Evolutionary conservation across 2,329 filamentous ascomycete species (phyloP).

Genomic region (Neopestalotiopsis sp.): DNA sequence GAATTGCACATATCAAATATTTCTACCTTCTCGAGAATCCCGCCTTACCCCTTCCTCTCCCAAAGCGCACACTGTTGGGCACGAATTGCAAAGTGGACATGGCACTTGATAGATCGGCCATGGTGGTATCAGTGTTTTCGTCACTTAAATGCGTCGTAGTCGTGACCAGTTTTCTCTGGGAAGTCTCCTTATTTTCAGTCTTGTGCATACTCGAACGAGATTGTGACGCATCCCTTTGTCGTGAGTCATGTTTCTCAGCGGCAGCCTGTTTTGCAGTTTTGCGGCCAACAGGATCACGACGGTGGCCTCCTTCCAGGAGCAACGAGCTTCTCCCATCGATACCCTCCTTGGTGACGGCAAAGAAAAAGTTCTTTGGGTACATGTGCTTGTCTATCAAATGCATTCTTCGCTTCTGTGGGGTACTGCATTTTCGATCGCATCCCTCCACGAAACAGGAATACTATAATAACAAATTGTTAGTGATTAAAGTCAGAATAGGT

Average conservation of each 20-base stretch:
- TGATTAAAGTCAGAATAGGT: neutral
- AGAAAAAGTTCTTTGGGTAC: constrained; percentile 89
- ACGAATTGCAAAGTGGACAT: constrained; percentile 78
- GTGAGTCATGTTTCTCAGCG: constrained; percentile 35
- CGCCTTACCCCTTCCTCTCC: constrained; percentile 56
- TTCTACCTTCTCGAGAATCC: constrained; percentile 55
- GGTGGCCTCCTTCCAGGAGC: constrained; percentile 63
- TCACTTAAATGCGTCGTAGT: constrained; percentile 20
- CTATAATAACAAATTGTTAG: constrained; percentile 44
- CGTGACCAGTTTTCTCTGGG: constrained; percentile 21
- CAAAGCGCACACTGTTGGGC: constrained; percentile 70
- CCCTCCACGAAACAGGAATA: constrained; percentile 89
- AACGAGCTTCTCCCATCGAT: constrained; percentile 85
- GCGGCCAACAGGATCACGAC: constrained; percentile 40
- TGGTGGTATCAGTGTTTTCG: constrained; percentile 51
- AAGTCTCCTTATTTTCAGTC: neutral
- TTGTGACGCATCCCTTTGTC: constrained; percentile 25
- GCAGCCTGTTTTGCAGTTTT: constrained; percentile 29
- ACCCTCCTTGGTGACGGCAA: constrained; percentile 84
- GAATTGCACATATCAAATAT: neutral
- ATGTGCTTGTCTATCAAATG: constrained; percentile 95
- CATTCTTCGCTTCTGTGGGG: constrained; percentile 80
- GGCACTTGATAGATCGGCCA: constrained; percentile 67
- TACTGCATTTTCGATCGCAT: constrained; percentile 84
- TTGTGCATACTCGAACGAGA: constrained; percentile 13